A percentile compares a stretch with the other conserved stretches of the same genome.
These are phyloP conservation scores for Corrigiola litoralis DNA, from an alignment of 179 eudicot species.

Conservation along the genomic window DNA sequence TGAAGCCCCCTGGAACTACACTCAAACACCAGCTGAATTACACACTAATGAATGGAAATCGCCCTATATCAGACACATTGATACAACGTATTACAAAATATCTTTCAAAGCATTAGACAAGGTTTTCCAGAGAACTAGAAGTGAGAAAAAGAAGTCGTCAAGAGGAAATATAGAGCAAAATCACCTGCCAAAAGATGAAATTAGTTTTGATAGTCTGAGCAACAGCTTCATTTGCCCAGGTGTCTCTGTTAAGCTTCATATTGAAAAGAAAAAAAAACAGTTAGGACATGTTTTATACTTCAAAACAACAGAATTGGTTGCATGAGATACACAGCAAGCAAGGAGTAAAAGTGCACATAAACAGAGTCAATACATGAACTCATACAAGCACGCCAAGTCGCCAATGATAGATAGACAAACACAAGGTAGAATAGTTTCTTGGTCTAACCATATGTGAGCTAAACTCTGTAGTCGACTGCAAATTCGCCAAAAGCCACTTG, in stretches of 20 bases:
- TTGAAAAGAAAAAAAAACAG: slow-evolving; percentile 6
- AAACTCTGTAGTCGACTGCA: slow-evolving; percentile 91
- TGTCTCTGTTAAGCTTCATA: slow-evolving; percentile 89
- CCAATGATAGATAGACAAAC: neutral
- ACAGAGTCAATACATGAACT: neutral
- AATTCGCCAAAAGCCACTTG: slow-evolving; percentile 83
- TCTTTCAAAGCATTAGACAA: too few relatives aligned
- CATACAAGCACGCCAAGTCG: neutral
- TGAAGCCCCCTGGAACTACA: too few relatives aligned
- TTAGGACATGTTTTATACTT: slow-evolving; percentile 4
- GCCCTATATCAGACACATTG: too few relatives aligned
- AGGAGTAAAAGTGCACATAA: neutral
- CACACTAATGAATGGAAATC: too few relatives aligned
- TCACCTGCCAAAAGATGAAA: slow-evolving; percentile 97
- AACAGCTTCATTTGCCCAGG: slow-evolving; percentile 99
- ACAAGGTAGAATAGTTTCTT: neutral
- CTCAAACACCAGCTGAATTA: too few relatives aligned
- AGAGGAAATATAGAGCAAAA: neutral
- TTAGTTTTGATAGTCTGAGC: slow-evolving; percentile 84
- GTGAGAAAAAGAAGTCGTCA: neutral
- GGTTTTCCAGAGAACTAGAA: too few relatives aligned
- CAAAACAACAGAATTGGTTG: neutral
- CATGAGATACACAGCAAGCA: neutral
- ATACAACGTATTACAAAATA: too few relatives aligned
- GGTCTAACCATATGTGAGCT: slow-evolving; percentile 88